Base-by-base conservation (phyloP, 2,329 filamentous ascomycete genomes). In the Fusarium sp. region DNA sequence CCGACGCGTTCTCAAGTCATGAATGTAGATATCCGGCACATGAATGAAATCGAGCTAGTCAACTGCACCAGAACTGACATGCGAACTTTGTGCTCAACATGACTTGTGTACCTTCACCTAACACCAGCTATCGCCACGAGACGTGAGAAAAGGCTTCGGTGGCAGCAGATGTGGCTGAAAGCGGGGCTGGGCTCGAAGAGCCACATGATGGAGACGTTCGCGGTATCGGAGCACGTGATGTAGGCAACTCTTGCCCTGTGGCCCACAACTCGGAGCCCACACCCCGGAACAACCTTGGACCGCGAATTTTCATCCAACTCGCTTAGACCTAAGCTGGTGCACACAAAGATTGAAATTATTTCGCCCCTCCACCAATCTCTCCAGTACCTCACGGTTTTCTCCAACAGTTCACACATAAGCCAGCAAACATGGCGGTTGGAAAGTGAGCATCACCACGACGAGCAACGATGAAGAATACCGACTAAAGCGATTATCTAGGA, bases 401-500 rank as follows among this genome's bases (percentile, higher is more conserved):
- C 78, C 78, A 81, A 79, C 78, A 78, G 75, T 74, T 77, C 79
- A 80, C 80, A 84, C 51, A 81, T 80, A 79, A 80, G 82, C 81
- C 83, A 84, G 82, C 85, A 85, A 87, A 82, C 80, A 88, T 88
- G 86, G 86, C 86, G 82, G 86, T 88, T 84, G 86, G 86, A 85
- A 88, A 88, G 86, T 88, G 82, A 82, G 86, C 74, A 75, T 70
- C 40, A 61, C 68, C 68, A 60, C 61, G 46, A 52, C 58, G 48
- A 40, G 27, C 31, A 41, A 8, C 48, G 48, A 50, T 44, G 34
- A 60, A 31, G 11, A 62, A n/a, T 27, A 39, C 23, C 55, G 71
- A 60, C 75, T 79, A 64, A 78, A 66, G 43, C 69, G 65, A 63
- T 59, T 46, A 50, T 61, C 40, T 78, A 94, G 92, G 94, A 99